Base-by-base conservation (phyloP, 768 basidiomycete genomes). In the Pilatotrama ljubarskyi region DNA sequence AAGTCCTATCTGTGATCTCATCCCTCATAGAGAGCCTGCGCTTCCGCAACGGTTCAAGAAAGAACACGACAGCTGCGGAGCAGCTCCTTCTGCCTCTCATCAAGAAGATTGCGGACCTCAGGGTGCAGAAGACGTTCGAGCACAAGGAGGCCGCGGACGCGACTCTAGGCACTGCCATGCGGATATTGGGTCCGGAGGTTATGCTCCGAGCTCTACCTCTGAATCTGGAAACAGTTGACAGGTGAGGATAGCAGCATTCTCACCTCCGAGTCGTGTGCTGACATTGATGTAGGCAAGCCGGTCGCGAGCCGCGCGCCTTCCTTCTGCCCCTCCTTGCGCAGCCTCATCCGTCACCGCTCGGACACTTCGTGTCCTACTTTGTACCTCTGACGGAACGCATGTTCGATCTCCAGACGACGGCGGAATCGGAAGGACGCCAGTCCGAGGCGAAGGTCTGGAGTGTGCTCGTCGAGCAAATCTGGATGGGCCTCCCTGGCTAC, bases 371-470 rank as follows among this genome's bases (percentile, higher is more conserved):
- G 35, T 82, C 84, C 2, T 92, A 91, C 73, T 98, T 98, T 66
- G 90, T 98, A 8, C 96, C 96, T 17, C 75, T 98, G 49, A 97
- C 95, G 48, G 95, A 98, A 73, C 81, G 86, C 17, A 88, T 98
- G 82, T 99, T 98, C 69, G 84, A 93, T 68, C 75, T 92, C 37
- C 91, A 95, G 69, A 85, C 90, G 60, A 86, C 82, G 15, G 90
- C 93, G 0, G 91, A 91, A 63, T 76, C 79, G 7, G 88, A 87
- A 55, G 84, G 83, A 13, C 84, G 86, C 37, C 82, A 81, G 51
- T 86, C 90, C 0, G 95, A 98, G 73, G 91, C 90, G 14, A 99
- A 98, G 74, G 87, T 98, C 37, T 99, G 94, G 93, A 90, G 85
- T 64, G 94, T 96, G 11, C 82, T 98, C 44, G 86, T 98, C 22